phyloP scores from a whole-genome alignment of 495 filamentous ascomycete species.

The Staphylotrichum longicolle region DNA sequence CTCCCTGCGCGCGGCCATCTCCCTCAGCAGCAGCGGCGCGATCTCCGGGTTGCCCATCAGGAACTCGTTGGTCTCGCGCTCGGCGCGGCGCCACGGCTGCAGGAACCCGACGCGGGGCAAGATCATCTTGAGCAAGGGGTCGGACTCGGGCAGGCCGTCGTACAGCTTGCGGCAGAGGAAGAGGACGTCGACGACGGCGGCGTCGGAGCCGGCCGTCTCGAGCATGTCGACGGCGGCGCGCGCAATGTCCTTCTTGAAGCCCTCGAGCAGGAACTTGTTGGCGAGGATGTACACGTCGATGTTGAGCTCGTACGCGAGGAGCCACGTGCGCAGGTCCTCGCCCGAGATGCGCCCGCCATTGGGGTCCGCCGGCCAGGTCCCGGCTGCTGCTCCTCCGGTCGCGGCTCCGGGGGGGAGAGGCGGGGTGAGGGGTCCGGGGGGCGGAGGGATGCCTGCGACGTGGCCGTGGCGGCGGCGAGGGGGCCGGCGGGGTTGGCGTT shows the following conservation, averaged over 20 bases:
- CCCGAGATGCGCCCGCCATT: conserved; percentile 36
- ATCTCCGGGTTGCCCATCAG: conserved; percentile 42
- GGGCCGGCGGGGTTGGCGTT: conserved; percentile 16
- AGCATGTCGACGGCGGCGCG: conserved; percentile 44
- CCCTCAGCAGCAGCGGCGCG: conserved; percentile 39
- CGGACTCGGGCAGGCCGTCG: conserved; percentile 39
- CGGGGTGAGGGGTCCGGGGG: conserved; percentile 7
- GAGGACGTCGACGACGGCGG: conserved; percentile 39
- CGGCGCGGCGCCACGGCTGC: conserved; percentile 38
- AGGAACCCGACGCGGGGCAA: conserved; percentile 48
- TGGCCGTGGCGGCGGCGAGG: conserved; percentile 21
- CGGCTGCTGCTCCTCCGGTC: neutral
- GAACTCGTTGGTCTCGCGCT: conserved; percentile 37
- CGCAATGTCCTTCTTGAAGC: conserved; percentile 42
- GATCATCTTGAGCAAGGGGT: conserved; percentile 44
- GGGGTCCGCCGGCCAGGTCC: conserved; percentile 6
- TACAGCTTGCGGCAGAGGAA: conserved; percentile 41
- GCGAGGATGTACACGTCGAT: conserved; percentile 49
- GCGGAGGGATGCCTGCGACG: neutral
- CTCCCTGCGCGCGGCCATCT: conserved; percentile 44
- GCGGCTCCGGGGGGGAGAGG: neutral
- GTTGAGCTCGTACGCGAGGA: conserved; percentile 44
- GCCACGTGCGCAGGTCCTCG: conserved; percentile 47
- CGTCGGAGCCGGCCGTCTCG: conserved; percentile 45
- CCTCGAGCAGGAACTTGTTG: conserved; percentile 44